phyloP scores from a whole-genome alignment of 1,284 basidiomycete genomes.

The Ceratobasidium sp. region DNA sequence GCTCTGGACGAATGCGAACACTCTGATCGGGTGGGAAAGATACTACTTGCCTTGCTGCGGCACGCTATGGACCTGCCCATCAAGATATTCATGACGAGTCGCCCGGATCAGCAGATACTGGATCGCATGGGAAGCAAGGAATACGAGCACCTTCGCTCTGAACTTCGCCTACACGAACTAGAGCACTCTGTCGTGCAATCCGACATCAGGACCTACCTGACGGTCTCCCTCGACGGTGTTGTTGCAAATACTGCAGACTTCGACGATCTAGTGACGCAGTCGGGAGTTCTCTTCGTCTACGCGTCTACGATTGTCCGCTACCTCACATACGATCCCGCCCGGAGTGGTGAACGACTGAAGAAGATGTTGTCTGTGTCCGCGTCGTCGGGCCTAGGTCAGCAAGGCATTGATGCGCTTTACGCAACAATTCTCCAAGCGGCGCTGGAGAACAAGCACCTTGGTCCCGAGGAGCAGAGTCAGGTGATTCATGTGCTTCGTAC shows the following conservation, averaged over 20 bases:
- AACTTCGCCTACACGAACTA: too few species aligned
- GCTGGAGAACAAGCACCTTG: not conserved
- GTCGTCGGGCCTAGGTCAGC: not conserved
- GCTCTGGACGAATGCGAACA: too few species aligned
- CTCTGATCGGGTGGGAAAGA: too few species aligned
- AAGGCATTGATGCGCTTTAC: conserved; percentile 16
- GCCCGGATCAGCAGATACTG: too few species aligned
- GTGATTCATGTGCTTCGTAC: conserved; percentile 10
- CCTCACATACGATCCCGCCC: not conserved
- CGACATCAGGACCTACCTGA: not conserved
- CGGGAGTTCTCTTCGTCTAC: conserved; percentile 9
- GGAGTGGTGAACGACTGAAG: not conserved
- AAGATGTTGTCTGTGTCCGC: not conserved
- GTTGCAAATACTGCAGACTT: not conserved
- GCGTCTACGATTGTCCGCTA: not conserved
- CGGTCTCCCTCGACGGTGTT: not conserved
- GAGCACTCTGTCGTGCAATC: too few species aligned
- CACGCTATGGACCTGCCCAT: too few species aligned
- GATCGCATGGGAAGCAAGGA: too few species aligned
- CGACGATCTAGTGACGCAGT: not conserved
- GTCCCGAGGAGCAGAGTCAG: not conserved
- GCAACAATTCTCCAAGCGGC: conserved; percentile 2
- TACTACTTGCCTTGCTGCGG: too few species aligned
- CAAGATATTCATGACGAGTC: too few species aligned
- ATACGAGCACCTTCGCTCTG: too few species aligned